phyloP scores from a whole-genome alignment of 2,329 filamentous ascomycete species.

The Talaromyces sp. region DNA sequence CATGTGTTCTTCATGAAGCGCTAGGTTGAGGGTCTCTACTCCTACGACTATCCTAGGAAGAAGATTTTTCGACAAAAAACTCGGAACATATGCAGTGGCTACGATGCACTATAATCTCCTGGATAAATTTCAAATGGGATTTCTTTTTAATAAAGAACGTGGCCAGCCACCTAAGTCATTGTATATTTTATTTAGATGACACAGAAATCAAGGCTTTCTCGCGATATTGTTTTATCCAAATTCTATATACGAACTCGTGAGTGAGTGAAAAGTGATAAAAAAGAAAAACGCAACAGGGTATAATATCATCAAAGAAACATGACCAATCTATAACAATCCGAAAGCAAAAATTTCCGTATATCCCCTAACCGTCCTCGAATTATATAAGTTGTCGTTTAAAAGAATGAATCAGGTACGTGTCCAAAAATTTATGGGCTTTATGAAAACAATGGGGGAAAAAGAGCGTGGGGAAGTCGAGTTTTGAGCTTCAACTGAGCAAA shows the following conservation, averaged over 20 bases:
- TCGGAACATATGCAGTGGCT: not conserved
- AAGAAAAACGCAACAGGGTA: not conserved
- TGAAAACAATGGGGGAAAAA: not conserved
- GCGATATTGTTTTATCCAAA: not conserved
- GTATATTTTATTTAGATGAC: not conserved
- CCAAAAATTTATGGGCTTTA: not conserved
- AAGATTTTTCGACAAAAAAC: no score
- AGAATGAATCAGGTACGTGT: not conserved
- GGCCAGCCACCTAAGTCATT: not conserved
- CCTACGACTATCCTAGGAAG: not conserved
- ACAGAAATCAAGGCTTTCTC: not conserved
- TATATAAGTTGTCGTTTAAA: not conserved
- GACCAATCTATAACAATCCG: not conserved
- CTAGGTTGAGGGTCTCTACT: not conserved
- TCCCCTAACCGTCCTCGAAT: not conserved
- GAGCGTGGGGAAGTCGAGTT: not conserved
- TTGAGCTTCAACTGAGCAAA: not conserved
- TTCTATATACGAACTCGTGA: not conserved
- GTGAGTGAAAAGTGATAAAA: not conserved
- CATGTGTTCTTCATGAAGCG: not conserved
- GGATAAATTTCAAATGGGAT: not conserved
- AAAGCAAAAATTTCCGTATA: not conserved
- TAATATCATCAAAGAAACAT: not conserved
- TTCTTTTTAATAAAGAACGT: not conserved
- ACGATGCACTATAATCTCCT: not conserved